Conservation (phyloP, 2,329 filamentous ascomycete genomes). For the Calonectria fujianensis region DNA sequence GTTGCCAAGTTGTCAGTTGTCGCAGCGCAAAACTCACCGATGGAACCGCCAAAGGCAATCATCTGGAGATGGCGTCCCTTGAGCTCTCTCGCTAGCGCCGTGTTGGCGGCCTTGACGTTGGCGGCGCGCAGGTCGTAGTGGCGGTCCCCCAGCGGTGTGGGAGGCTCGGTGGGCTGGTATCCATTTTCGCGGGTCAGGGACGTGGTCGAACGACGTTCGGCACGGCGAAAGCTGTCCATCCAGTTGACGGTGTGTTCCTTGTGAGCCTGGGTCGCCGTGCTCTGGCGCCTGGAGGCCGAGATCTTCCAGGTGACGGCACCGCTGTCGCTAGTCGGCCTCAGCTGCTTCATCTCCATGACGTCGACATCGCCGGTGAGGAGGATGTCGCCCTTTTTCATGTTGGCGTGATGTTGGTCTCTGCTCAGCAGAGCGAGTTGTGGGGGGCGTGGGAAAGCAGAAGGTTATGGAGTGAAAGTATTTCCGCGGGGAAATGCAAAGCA, state of each 20-base stretch:
- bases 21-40: slow-evolving; percentile 82
- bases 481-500: not conserved
- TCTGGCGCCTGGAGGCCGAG: slow-evolving; percentile 30
- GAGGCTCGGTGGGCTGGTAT: slow-evolving; percentile 42
- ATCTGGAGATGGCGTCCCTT: slow-evolving; percentile 94
- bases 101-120: slow-evolving; percentile 84
- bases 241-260: slow-evolving; percentile 29
- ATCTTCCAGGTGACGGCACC: slow-evolving; percentile 33
- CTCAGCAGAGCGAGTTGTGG: not conserved
- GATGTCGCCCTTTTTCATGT: slow-evolving; percentile 38
- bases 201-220: slow-evolving; percentile 44
- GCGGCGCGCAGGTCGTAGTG: slow-evolving; percentile 74
- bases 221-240: slow-evolving; percentile 44
- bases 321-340: slow-evolving; percentile 3
- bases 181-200: slow-evolving; percentile 47
- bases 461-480: not conserved
- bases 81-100: slow-evolving; percentile 84
- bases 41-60: slow-evolving; percentile 97
- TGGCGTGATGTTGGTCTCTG: slow-evolving; percentile 16
- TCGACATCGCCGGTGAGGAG: slow-evolving; percentile 39
- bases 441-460: not conserved
- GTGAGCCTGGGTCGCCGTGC: not conserved
- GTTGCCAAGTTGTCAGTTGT: slow-evolving; percentile 81
- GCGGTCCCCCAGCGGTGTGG: slow-evolving; percentile 56
- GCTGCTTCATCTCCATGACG: slow-evolving; percentile 40